Conservation (phyloP, 2,329 filamentous ascomycete genomes). For the Fusarium tricinctum region DNA sequence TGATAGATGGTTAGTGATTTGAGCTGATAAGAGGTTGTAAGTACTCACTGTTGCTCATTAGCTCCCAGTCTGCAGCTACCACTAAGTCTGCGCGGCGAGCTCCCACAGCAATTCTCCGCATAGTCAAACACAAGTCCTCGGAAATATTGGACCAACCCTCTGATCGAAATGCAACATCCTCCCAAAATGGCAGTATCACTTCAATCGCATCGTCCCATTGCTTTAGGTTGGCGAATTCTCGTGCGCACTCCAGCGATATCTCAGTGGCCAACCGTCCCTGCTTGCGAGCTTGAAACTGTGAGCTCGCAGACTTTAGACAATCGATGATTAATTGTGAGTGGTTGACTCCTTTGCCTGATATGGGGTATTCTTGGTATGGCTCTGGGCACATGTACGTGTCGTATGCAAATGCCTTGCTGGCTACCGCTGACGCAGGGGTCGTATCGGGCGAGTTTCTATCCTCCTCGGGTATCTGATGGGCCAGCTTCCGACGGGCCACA, state of each 20-base stretch:
- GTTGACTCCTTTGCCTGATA: constrained; percentile 65
- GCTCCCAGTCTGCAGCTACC: constrained; percentile 74
- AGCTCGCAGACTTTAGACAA: constrained; percentile 63
- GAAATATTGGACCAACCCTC: constrained; percentile 72
- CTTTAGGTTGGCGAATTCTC: constrained; percentile 65
- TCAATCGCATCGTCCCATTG: constrained; percentile 68
- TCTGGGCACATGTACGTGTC: constrained; percentile 77
- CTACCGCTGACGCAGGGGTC: constrained; percentile 61
- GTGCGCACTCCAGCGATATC: constrained; percentile 69
- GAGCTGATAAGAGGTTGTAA: background rate
- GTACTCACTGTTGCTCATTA: constrained; percentile 69
- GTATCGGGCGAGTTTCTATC: constrained; percentile 65
- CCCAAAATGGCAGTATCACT: constrained; percentile 70
- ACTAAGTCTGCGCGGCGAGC: constrained; percentile 68
- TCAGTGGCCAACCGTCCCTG: constrained; percentile 69
- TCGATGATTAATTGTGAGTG: constrained; percentile 70
- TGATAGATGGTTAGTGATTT: constrained; percentile 47
- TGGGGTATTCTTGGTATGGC: constrained; percentile 71
- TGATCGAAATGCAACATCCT: constrained; percentile 66
- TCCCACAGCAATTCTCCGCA: constrained; percentile 69
- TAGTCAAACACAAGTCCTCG: constrained; percentile 73
- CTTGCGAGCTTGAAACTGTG: constrained; percentile 67
- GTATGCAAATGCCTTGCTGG: constrained; percentile 69
- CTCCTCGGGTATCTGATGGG: constrained; percentile 70
- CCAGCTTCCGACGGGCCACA: constrained; percentile 65